A percentile compares a stretch with the other conserved stretches of the same genome.
These are phyloP conservation scores for Morella rubra DNA, from an alignment of 306 rosid genomes.

Conservation along the genomic window DNA sequence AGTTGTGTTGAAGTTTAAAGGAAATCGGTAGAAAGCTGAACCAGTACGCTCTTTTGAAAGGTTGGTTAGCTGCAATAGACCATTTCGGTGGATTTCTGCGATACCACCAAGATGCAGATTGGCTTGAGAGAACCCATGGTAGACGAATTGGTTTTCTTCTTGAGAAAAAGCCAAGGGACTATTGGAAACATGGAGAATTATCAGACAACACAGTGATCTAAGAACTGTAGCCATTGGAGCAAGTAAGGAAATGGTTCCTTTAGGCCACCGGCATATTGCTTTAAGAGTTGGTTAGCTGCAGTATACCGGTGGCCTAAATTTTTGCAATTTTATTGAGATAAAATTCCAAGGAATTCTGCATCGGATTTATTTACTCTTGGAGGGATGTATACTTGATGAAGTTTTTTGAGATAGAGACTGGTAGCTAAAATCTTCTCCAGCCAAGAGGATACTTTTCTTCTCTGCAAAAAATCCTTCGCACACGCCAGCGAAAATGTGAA, in stretches of 20 bases:
- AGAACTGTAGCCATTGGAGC: not conserved
- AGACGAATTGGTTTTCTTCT: not conserved
- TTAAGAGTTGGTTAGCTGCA: too few relatives aligned
- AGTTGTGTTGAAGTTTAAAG: not conserved
- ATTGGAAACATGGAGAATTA: not conserved
- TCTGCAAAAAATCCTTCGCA: too few relatives aligned
- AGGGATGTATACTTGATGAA: too few relatives aligned
- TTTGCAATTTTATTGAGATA: too few relatives aligned
- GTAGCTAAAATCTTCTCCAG: too few relatives aligned
- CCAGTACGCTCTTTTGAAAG: accelerated
- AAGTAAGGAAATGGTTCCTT: not conserved
- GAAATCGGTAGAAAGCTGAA: not conserved
- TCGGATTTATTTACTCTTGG: too few relatives aligned
- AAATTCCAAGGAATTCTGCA: too few relatives aligned
- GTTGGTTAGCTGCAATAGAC: not conserved
- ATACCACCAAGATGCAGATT: not conserved
- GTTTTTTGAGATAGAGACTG: too few relatives aligned
- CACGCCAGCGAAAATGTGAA: too few relatives aligned
- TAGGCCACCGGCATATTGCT: too few relatives aligned
- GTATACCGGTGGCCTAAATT: too few relatives aligned
- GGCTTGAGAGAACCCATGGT: not conserved
- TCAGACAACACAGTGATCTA: not conserved
- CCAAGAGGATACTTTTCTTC: too few relatives aligned
- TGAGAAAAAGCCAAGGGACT: not conserved
- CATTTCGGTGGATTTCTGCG: not conserved